phyloP scores from a whole-genome alignment of 148 eudicot genomes.

The Cornus controversa region DNA sequence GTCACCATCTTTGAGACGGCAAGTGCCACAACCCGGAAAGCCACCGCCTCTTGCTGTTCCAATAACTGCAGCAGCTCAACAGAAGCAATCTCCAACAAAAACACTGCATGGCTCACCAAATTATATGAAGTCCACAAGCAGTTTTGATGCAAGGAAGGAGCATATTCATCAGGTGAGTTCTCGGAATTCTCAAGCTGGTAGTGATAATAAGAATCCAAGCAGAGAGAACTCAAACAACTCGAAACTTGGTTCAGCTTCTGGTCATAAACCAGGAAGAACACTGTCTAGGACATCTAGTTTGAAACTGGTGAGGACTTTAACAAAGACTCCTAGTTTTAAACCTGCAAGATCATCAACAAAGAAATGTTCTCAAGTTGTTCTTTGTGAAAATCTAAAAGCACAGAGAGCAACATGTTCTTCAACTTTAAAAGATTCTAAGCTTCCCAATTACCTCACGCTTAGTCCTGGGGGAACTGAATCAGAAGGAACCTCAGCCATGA shows the following conservation, averaged over 20 bases:
- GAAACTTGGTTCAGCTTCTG: slow-evolving; percentile 20
- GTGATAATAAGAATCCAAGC: slow-evolving; percentile 14
- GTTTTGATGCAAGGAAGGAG: slow-evolving; percentile 77
- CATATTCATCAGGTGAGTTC: slow-evolving; percentile 38
- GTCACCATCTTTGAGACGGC: slow-evolving; percentile 17
- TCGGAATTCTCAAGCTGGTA: slow-evolving; percentile 16
- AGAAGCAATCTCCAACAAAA: slow-evolving; percentile 25
- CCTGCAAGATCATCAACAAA: slow-evolving; percentile 40
- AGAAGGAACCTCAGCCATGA: slow-evolving; percentile 62
- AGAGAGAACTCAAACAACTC: slow-evolving; percentile 23
- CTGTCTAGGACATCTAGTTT: slow-evolving; percentile 45
- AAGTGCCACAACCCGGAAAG: slow-evolving; percentile 31
- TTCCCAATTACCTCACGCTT: slow-evolving; percentile 60
- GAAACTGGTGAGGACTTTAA: slow-evolving; percentile 47
- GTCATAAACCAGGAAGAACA: slow-evolving; percentile 27
- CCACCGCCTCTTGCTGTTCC: slow-evolving; percentile 28
- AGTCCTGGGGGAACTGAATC: slow-evolving; percentile 64
- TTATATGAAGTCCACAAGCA: slow-evolving; percentile 85
- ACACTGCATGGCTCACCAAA: slow-evolving; percentile 43
- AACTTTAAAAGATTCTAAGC: slow-evolving; percentile 69
- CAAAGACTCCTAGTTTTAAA: slow-evolving; percentile 69
- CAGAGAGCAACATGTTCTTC: slow-evolving; percentile 78
- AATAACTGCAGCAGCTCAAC: slow-evolving; percentile 16
- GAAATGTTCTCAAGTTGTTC: slow-evolving; percentile 37
- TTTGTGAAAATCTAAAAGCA: slow-evolving; percentile 43